Percentiles rank a stretch among this genome's conserved stretches.
Conservation (phyloP, 345 rosid genomes). For the Gossypium anomalum region DNA sequence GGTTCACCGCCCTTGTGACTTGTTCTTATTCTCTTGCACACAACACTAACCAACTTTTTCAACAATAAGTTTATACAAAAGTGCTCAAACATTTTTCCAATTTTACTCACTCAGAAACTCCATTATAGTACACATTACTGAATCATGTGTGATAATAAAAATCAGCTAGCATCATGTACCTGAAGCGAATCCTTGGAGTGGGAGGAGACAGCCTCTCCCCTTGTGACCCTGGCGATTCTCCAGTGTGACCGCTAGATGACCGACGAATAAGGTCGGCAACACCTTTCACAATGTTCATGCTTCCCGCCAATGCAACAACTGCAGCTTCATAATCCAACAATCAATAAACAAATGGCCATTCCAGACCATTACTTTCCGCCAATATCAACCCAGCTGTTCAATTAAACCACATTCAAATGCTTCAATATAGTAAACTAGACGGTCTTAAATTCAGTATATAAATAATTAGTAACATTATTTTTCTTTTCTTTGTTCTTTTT, state of each 20-base stretch:
- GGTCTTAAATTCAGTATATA: neutral
- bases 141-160: neutral
- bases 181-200: slow-evolving; percentile 43
- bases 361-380: slow-evolving; percentile 22
- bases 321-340: slow-evolving; percentile 17
- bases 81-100: neutral
- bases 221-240: slow-evolving; percentile 39
- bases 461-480: neutral
- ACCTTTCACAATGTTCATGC: slow-evolving; percentile 75
- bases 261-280: slow-evolving; percentile 75
- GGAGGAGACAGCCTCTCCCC: slow-evolving; percentile 51
- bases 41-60: neutral
- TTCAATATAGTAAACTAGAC: neutral
- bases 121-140: neutral
- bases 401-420: neutral
- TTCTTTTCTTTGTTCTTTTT: neutral
- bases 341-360: slow-evolving; percentile 9
- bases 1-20: no score
- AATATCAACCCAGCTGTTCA: slow-evolving; percentile 4
- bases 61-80: neutral
- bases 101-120: neutral
- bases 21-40: no score
- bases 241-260: slow-evolving; percentile 42
- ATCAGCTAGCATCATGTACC: slow-evolving; percentile 29
- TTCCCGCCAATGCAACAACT: slow-evolving; percentile 18